Conservation (phyloP, 192 early-diverging fungal species). For the Coemansia sp. region DNA sequence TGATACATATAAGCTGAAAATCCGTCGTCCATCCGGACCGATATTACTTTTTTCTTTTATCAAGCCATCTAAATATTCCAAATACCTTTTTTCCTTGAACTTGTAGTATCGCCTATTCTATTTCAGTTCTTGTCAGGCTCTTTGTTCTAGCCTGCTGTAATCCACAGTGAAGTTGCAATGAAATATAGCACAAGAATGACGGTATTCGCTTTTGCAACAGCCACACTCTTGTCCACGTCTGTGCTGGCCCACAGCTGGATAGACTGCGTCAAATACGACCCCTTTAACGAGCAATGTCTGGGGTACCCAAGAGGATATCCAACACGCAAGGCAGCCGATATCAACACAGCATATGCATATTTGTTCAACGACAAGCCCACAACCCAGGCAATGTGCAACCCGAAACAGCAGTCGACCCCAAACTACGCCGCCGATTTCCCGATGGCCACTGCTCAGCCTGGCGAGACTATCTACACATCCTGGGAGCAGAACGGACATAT, state of each 20-base stretch:
- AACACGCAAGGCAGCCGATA: conserved; percentile 42
- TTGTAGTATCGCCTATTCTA: no score
- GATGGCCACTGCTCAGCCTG: conserved; percentile 52
- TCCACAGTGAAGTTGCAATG: background rate
- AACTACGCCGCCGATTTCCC: conserved; percentile 48
- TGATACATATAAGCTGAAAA: no score
- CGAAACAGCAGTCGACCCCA: conserved; percentile 22
- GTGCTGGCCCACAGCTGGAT: conserved; percentile 63
- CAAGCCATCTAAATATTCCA: no score
- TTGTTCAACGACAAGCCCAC: conserved; percentile 42
- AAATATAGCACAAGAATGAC: background rate
- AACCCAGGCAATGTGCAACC: conserved; percentile 54
- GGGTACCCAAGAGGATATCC: conserved; percentile 59
- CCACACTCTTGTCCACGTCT: conserved; percentile 13
- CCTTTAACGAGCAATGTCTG: conserved; percentile 34
- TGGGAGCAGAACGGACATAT: conserved; percentile 64
- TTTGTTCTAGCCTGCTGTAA: no score
- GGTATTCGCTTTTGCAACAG: background rate
- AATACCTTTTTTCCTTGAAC: no score
- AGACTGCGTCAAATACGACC: conserved; percentile 59
- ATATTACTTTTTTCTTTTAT: no score
- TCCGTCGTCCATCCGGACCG: no score
- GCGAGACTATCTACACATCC: conserved; percentile 53
- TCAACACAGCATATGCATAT: conserved; percentile 58
- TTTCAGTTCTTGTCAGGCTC: no score